Percentiles rank a stretch among this genome's conserved stretches.
phyloP scores from a whole-genome alignment of 208 protist genomes.

The Leptomonas pyrrhocoris region DNA sequence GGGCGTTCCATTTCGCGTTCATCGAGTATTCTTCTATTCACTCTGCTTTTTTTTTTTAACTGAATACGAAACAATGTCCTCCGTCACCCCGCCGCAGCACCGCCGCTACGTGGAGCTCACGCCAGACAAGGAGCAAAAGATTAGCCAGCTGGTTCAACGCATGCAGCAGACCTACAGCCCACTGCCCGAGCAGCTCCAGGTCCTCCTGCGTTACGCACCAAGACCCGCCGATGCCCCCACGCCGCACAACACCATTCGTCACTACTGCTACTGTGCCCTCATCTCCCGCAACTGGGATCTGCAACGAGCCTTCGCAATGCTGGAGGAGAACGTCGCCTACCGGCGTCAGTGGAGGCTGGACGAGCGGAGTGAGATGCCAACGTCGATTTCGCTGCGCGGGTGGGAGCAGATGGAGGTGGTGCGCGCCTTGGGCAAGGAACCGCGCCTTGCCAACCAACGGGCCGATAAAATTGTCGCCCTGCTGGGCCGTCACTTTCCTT shows the following conservation, averaged over 20 bases:
- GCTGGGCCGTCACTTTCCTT: slow-evolving; percentile 33
- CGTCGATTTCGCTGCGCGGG: slow-evolving; percentile 56
- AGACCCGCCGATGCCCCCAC: slow-evolving; percentile 27
- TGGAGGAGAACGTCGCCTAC: slow-evolving; percentile 37
- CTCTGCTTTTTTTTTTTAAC: no score
- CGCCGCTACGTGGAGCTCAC: slow-evolving; percentile 40
- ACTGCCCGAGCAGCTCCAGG: slow-evolving; percentile 21
- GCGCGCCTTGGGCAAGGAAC: slow-evolving; percentile 11
- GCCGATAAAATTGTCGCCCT: slow-evolving; percentile 32
- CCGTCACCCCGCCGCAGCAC: slow-evolving; percentile 5
- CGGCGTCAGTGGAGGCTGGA: slow-evolving; percentile 40
- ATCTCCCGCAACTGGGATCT: slow-evolving; percentile 54
- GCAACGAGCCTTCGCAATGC: slow-evolving; percentile 49
- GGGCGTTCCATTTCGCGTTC: no score
- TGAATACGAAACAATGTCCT: no score
- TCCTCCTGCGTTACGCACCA: slow-evolving; percentile 17
- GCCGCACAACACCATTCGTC: slow-evolving; percentile 38
- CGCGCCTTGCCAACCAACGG: slow-evolving; percentile 5
- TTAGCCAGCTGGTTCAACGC: slow-evolving; percentile 46
- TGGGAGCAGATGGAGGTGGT: slow-evolving; percentile 41
- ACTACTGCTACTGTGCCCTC: slow-evolving; percentile 58
- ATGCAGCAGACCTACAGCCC: slow-evolving; percentile 40
- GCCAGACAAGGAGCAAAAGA: slow-evolving; percentile 49
- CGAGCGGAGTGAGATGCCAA: slow-evolving; percentile 43
- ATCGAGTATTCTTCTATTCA: no score